Evolutionary conservation across 306 rosid species (phyloP).

Genomic region (Castanospermum australe): DNA sequence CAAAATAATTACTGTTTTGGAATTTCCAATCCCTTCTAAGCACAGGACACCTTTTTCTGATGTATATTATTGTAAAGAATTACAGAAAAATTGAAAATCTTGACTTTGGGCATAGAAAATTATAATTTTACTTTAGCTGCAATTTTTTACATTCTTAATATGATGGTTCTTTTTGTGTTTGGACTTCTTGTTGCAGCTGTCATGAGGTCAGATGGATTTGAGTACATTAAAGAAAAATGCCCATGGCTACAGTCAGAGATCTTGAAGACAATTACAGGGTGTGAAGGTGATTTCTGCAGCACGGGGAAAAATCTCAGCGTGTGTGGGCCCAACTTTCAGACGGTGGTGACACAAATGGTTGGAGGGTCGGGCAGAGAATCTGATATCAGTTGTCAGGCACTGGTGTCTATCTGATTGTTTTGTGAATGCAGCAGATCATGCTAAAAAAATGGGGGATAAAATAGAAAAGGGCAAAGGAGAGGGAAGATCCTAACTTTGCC

Average conservation of each 20-base stretch:
- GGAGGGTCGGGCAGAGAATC: slow-evolving; percentile 62
- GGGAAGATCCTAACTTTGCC: slow-evolving; percentile 29
- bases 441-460: slow-evolving; percentile 8
- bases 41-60: not conserved
- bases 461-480: not conserved
- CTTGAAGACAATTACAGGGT: slow-evolving; percentile 71
- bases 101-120: not conserved
- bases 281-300: slow-evolving; percentile 43
- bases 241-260: slow-evolving; percentile 84
- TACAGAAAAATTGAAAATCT: not conserved
- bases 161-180: slow-evolving; percentile 10
- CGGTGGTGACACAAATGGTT: slow-evolving; percentile 54
- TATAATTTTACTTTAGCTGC: not conserved
- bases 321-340: slow-evolving; percentile 69
- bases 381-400: slow-evolving; percentile 25
- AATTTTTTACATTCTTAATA: not conserved
- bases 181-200: slow-evolving; percentile 54
- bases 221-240: slow-evolving; percentile 64
- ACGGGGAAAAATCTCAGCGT: slow-evolving; percentile 53
- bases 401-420: slow-evolving; percentile 22
- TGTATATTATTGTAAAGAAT: not conserved
- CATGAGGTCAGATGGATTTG: slow-evolving; percentile 78
- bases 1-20: not conserved
- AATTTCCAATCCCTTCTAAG: not conserved
- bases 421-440: slow-evolving; percentile 35